Percentiles rank a stretch among this genome's conserved stretches.
Evolutionary conservation across 352 stramenopile species (phyloP).

Genomic region (Globisporangium irregulare): DNA sequence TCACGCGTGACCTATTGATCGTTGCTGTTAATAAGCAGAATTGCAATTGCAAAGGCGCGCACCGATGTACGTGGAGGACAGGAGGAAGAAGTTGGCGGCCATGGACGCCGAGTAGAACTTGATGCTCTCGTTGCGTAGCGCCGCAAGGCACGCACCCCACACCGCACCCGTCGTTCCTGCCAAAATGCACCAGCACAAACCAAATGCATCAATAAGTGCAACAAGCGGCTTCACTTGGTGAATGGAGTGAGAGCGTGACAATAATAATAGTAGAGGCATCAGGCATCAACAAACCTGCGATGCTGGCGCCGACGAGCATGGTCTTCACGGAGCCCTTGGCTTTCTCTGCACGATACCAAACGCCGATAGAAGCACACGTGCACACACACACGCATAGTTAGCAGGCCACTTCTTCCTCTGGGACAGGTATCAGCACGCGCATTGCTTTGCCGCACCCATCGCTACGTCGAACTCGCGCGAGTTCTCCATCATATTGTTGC

Average conservation of each 20-base stretch:
- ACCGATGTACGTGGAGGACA: slow-evolving; percentile 86
- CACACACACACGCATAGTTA: not conserved
- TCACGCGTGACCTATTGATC: not conserved
- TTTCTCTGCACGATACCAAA: slow-evolving; percentile 37
- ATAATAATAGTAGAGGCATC: no score
- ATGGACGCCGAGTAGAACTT: slow-evolving; percentile 83
- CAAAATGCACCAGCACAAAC: not conserved
- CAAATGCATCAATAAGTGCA: not conserved
- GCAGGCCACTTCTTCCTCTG: not conserved
- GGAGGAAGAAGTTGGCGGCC: slow-evolving; percentile 82
- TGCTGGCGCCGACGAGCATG: slow-evolving; percentile 62
- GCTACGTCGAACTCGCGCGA: slow-evolving; percentile 21
- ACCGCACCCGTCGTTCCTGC: slow-evolving; percentile 49
- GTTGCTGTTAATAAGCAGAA: not conserved
- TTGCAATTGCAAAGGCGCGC: not conserved
- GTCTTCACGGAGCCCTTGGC: slow-evolving; percentile 59
- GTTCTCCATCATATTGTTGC: slow-evolving; percentile 3
- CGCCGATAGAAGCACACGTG: not conserved
- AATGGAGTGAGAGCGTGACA: not conserved
- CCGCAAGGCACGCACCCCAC: slow-evolving; percentile 56
- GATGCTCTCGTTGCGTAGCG: slow-evolving; percentile 71
- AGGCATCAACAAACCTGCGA: slow-evolving; percentile 25
- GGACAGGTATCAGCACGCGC: not conserved
- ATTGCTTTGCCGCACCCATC: slow-evolving; percentile 4
- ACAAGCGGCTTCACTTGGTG: not conserved